Conservation (phyloP, 2,329 filamentous ascomycete species). For the Diaporthe vexans region DNA sequence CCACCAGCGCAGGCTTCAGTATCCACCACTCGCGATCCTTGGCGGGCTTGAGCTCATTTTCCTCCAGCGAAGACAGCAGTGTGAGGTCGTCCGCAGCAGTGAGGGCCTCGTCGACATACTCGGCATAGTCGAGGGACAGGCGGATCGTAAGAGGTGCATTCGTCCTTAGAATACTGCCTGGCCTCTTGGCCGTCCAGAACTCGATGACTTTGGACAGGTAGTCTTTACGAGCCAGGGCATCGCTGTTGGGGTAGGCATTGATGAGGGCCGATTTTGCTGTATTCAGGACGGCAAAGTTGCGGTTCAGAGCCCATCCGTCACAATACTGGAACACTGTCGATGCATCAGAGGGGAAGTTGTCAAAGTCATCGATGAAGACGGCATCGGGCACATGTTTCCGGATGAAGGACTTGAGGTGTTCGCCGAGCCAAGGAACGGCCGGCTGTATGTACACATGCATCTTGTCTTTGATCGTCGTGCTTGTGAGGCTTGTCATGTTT, state of each 20-base stretch:
- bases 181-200: conserved; percentile 54
- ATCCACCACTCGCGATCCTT: conserved; percentile 56
- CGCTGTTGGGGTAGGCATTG: conserved; percentile 57
- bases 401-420: conserved; percentile 51
- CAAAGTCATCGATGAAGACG: conserved; percentile 49
- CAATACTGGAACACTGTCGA: conserved; percentile 51
- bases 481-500: background rate
- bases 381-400: conserved; percentile 48
- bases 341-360: conserved; percentile 47
- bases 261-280: conserved; percentile 49
- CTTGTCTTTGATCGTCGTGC: conserved; percentile 21
- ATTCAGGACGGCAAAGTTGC: conserved; percentile 53
- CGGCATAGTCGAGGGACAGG: conserved; percentile 54
- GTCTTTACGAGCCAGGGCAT: conserved; percentile 55
- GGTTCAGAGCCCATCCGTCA: conserved; percentile 53
- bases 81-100: conserved; percentile 54
- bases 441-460: conserved; percentile 49
- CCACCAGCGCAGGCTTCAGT: conserved; percentile 55
- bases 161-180: conserved; percentile 49
- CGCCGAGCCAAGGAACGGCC: conserved; percentile 50
- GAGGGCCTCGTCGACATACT: conserved; percentile 55
- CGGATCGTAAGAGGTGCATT: conserved; percentile 52
- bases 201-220: conserved; percentile 52
- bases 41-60: conserved; percentile 49
- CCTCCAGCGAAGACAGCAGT: conserved; percentile 52